phyloP scores from a whole-genome alignment of 257 asterid genomes.

The Craterostigma plantagineum region DNA sequence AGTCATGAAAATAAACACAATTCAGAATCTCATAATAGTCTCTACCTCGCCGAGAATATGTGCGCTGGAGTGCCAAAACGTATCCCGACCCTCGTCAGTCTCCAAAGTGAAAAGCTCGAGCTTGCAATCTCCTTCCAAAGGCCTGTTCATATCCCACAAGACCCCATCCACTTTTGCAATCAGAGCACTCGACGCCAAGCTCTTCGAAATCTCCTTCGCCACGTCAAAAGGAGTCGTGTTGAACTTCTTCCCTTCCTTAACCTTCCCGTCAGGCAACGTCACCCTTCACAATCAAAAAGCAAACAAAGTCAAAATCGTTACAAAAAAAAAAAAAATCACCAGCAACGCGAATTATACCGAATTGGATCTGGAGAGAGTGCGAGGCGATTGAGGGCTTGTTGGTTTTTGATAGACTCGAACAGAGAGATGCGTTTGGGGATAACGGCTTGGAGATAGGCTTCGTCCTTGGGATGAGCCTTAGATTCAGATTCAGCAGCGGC shows the following conservation, averaged over 20 bases:
- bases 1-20: no score
- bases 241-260: constrained; percentile 86
- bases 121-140: constrained; percentile 79
- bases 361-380: constrained; percentile 49
- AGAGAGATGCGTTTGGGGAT: constrained; percentile 46
- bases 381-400: constrained; percentile 35
- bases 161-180: constrained; percentile 66
- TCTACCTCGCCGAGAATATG: constrained; percentile 93
- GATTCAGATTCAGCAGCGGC: constrained; percentile 8
- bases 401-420: constrained; percentile 32
- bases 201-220: constrained; percentile 86
- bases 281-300: constrained; percentile 46
- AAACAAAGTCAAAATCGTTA: background rate
- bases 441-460: constrained; percentile 40
- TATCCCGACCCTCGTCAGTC: constrained; percentile 82
- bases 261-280: constrained; percentile 49
- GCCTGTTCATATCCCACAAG: constrained; percentile 85
- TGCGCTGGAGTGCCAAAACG: constrained; percentile 99
- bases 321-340: background rate
- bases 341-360: constrained; percentile 17
- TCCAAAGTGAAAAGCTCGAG: constrained; percentile 65
- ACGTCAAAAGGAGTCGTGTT: constrained; percentile 67
- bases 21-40: no score
- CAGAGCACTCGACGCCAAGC: constrained; percentile 75
- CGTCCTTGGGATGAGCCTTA: constrained; percentile 29